Evolutionary conservation across 2,329 filamentous ascomycete species (phyloP), one percentile per base, ranked within the genome.

Genomic region (Harringtonia lauricola): DNA sequence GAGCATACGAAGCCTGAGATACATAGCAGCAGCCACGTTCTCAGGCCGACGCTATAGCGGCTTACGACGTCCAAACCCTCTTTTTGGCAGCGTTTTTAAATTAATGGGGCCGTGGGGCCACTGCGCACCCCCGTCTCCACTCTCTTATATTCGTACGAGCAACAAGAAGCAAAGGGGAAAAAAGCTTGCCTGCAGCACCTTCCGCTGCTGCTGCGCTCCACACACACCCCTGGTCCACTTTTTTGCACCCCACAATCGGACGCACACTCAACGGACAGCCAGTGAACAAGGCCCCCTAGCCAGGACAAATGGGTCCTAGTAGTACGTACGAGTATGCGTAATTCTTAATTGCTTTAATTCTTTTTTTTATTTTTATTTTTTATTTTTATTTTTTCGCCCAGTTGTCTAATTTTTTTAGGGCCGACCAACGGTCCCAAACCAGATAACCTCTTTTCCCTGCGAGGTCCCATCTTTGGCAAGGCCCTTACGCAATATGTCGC

Each of bases 161-260:
- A 26, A 26, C 24, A 26, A 6, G 24, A 26, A n/a, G n/a, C 24
- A 26, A 26, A 26, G 24, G 24, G n/a, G 4, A 38, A 38, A 29
- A 38, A 24, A 38, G 21, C 36, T 26, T 37, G 36, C 14, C 10
- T 38, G 17, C 24, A 26, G 24, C 10, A 10, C 24, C 7, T 10
- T 26, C 10, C 24, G 6, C 24, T 26, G 12, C 36, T 38, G 21
- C 13, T 38, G 8, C 36, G 21, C 7, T 38, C 24, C n/a, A 14
- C 18, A 29, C 18, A 14, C 21, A 22, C 14, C 36, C 17, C 12
- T 6, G 19, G 3, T 22, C 36, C 42, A 34, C 36, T 33, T 34
- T 39, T n/a, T 39, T 15, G 9, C 36, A 4, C 42, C 42, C 30
- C 36, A 39, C 24, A 22, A n/a, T 22, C 42, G 36, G 42, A 36